Evolutionary conservation across 208 protist species (phyloP).

Genomic region (Acanthamoeba rhysodes): DNA sequence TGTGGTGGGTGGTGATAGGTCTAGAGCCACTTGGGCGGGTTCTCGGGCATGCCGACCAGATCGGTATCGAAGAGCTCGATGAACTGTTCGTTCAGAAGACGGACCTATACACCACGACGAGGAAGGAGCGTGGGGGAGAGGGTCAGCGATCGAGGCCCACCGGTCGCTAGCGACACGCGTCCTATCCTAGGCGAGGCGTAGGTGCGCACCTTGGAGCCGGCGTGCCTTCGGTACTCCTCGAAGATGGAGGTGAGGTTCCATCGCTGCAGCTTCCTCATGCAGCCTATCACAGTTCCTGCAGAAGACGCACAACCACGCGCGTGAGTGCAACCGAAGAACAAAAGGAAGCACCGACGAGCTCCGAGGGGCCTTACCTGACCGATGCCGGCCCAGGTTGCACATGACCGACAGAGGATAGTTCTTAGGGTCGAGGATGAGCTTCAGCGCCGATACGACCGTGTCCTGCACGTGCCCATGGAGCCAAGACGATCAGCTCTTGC

Average conservation of each 20-base stretch:
- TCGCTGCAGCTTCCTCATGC: constrained; percentile 97
- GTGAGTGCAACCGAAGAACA: neutral
- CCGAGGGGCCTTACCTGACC: constrained; percentile 94
- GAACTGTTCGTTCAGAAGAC: constrained; percentile 99
- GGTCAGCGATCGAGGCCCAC: neutral
- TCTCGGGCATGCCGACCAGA: constrained; percentile 92
- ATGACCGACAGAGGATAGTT: constrained; percentile 98
- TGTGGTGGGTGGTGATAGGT: neutral
- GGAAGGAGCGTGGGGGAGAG: neutral
- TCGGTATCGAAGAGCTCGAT: constrained; percentile 99
- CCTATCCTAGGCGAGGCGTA: neutral
- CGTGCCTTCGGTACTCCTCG: constrained; percentile 98
- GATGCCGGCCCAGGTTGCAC: constrained; percentile 97
- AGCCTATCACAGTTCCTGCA: constrained; percentile 96
- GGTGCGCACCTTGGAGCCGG: constrained; percentile 90
- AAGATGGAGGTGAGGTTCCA: constrained; percentile 99
- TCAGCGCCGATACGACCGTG: constrained; percentile 93
- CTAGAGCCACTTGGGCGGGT: constrained; percentile 83
- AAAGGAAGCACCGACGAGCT: neutral
- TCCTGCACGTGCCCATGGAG: neutral
- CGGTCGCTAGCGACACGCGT: neutral
- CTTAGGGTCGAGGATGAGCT: constrained; percentile 95
- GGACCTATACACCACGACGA: constrained; percentile 81
- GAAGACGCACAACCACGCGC: neutral
- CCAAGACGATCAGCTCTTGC: neutral